phyloP scores from a whole-genome alignment of 176 grass and related monocot genomes.

The Avena atlantica region DNA sequence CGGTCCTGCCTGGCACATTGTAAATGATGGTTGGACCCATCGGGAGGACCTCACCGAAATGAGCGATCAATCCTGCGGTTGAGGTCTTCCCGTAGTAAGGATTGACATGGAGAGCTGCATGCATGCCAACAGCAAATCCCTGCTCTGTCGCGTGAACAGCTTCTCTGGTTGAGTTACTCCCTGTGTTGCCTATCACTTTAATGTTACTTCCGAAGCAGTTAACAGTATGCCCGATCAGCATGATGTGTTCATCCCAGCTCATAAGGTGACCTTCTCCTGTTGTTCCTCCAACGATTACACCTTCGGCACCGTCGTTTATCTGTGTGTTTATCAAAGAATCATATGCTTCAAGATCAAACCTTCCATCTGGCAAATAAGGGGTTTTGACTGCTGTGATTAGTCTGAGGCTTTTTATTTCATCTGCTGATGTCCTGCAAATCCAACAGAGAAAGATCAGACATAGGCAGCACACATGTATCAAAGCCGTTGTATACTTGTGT shows the following conservation, averaged over 20 bases:
- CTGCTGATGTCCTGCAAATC: constrained; percentile 69
- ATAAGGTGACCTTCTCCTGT: constrained; percentile 95
- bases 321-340: constrained; percentile 82
- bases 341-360: constrained; percentile 98
- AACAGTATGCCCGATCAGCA: constrained; percentile 95
- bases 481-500: not conserved
- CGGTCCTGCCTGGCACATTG: constrained; percentile 75
- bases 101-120: constrained; percentile 97
- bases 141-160: constrained; percentile 89
- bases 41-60: constrained; percentile 77
- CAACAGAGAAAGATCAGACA: constrained; percentile 36
- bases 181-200: constrained; percentile 95
- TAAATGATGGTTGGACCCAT: constrained; percentile 94
- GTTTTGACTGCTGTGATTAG: constrained; percentile 90
- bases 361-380: constrained; percentile 93
- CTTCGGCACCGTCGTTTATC: constrained; percentile 75
- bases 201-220: constrained; percentile 94
- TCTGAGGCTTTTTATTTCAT: constrained; percentile 69
- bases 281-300: constrained; percentile 91
- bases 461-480: constrained; percentile 23
- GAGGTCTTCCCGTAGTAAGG: constrained; percentile 98
- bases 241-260: constrained; percentile 99
- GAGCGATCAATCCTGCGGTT: constrained; percentile 63
- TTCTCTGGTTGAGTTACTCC: constrained; percentile 94
- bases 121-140: constrained; percentile 91